phyloP scores from a whole-genome alignment of 331 rosid genomes.

The Erythrophleum ivorense region DNA sequence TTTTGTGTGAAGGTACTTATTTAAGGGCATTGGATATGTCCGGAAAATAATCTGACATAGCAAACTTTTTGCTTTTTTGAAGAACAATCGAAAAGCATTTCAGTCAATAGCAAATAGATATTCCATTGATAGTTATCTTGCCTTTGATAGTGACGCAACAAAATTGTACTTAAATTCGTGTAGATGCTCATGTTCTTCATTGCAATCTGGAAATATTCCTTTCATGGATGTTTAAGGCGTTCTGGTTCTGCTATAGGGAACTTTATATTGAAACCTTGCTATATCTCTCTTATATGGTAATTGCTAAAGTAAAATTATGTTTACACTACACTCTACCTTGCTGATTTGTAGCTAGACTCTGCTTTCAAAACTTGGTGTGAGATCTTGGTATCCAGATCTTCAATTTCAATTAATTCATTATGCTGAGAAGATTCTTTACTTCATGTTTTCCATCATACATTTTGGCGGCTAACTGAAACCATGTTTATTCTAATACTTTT shows the following conservation, averaged over 20 bases:
- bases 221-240: constrained; percentile 8
- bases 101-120: constrained; percentile 1
- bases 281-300: background rate
- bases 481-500: background rate
- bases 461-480: background rate
- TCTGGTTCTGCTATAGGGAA: background rate
- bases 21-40: background rate
- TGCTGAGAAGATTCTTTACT: background rate
- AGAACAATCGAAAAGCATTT: constrained; percentile 16
- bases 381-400: constrained; percentile 7
- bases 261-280: constrained; percentile 1
- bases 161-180: background rate
- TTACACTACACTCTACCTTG: background rate
- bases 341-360: background rate
- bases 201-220: constrained; percentile 15
- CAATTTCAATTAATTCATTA: background rate
- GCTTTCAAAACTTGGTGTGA: background rate
- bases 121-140: constrained; percentile 19
- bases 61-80: constrained; percentile 27
- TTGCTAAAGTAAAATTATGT: constrained; percentile 14
- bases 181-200: constrained; percentile 17
- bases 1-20: constrained; percentile 16
- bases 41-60: constrained; percentile 16
- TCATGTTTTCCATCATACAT: background rate
- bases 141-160: constrained; percentile 5